A percentile compares a stretch with the other conserved stretches of the same genome.
phyloP scores from a whole-genome alignment of 1,284 basidiomycete species.

The Puccinia novopanici region DNA sequence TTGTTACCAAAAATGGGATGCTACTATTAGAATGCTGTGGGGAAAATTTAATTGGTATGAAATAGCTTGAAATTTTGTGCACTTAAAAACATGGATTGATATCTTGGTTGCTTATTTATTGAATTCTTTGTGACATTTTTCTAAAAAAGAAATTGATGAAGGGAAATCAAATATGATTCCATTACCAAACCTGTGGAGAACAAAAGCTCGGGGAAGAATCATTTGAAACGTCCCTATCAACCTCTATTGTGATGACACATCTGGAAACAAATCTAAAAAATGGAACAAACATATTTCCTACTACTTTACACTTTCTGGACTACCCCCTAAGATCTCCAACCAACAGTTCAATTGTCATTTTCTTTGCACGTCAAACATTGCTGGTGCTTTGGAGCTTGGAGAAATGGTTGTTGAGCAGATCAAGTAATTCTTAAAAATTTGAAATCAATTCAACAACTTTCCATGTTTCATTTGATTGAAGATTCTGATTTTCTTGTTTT shows the following conservation, averaged over 20 bases:
- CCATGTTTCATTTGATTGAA: background rate
- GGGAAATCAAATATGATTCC: background rate
- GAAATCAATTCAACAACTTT: no score
- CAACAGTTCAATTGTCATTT: no score
- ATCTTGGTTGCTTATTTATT: background rate
- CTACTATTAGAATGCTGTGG: background rate
- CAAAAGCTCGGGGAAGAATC: background rate
- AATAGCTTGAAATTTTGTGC: background rate
- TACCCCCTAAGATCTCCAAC: no score
- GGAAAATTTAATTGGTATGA: background rate
- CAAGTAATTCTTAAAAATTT: slow-evolving; percentile 10
- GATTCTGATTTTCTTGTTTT: no score
- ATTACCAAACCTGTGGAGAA: background rate
- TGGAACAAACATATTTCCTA: no score
- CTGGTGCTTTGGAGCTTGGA: background rate
- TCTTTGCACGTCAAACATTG: no score
- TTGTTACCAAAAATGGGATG: background rate
- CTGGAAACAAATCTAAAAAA: no score
- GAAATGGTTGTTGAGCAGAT: background rate
- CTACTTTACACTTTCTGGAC: no score
- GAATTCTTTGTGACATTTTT: background rate
- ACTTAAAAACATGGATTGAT: background rate
- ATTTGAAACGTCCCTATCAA: background rate
- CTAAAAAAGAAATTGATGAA: background rate
- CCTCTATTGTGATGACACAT: background rate